phyloP scores from a whole-genome alignment of 129 eudicot species.

The Rutidosis leptorrhynchoides region DNA sequence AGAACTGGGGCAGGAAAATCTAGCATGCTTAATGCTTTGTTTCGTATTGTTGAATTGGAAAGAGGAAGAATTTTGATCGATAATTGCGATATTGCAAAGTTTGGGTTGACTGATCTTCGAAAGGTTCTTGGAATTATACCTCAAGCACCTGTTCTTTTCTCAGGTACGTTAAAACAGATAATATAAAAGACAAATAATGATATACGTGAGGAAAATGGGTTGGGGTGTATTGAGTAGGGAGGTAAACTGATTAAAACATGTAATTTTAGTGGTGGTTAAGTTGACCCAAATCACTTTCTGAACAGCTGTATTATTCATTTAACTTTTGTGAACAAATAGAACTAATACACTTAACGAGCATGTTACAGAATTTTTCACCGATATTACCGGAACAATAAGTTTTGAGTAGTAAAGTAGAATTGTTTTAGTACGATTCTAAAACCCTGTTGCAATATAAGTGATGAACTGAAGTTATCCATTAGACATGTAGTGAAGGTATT shows the following conservation, averaged over 20 bases:
- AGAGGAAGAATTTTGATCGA: conserved; percentile 81
- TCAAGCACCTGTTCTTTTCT: conserved; percentile 94
- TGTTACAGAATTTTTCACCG: neutral
- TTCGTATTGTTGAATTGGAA: conserved; percentile 89
- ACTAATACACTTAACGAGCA: neutral
- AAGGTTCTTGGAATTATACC: conserved; percentile 92
- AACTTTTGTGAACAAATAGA: neutral
- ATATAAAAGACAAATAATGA: neutral
- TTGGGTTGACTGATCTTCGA: conserved; percentile 84
- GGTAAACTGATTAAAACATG: neutral
- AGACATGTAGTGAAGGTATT: neutral
- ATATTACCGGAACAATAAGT: too few relatives aligned
- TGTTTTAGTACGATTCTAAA: neutral
- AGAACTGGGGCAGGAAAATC: conserved; percentile 99
- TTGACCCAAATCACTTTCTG: neutral
- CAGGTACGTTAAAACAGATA: conserved; percentile 49
- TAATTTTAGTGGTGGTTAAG: neutral
- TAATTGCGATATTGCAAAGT: conserved; percentile 69
- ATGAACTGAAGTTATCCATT: neutral
- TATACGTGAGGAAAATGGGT: neutral
- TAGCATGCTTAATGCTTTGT: conserved; percentile 95
- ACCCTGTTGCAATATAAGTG: neutral
- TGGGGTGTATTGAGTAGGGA: neutral
- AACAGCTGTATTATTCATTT: neutral
- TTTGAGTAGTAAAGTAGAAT: neutral